Conservation (phyloP, 2,329 filamentous ascomycete species). For the Cladophialophora exuberans region DNA sequence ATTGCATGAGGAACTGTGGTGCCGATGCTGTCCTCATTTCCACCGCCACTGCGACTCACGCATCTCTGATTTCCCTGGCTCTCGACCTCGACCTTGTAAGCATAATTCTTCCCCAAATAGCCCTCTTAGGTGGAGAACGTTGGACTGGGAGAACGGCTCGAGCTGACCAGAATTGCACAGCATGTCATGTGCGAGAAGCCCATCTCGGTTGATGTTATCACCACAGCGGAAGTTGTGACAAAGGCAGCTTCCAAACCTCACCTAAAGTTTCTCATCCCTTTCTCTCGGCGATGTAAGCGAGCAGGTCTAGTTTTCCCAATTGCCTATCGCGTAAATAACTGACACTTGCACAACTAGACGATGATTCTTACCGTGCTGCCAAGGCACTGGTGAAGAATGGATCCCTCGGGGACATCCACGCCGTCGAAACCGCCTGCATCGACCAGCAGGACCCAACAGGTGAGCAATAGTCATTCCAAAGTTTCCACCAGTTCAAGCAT, state of each 20-base stretch:
- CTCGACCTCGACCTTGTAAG: conserved; percentile 11
- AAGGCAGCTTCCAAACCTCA: conserved; percentile 11
- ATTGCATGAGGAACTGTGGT: conserved; percentile 37
- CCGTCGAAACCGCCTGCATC: conserved; percentile 16
- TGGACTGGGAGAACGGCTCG: too few species aligned
- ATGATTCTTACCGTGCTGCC: conserved; percentile 31
- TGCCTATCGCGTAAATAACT: not conserved
- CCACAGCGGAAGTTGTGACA: conserved; percentile 8
- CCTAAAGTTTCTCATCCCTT: conserved; percentile 16
- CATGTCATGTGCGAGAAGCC: conserved; percentile 23
- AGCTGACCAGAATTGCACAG: conserved; percentile 5
- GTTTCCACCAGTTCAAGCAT: not conserved
- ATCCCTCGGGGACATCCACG: conserved; percentile 29
- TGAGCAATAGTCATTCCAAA: not conserved
- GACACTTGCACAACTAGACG: conserved; percentile 26
- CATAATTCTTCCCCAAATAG: not conserved
- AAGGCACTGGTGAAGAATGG: conserved; percentile 27
- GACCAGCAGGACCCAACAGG: conserved; percentile 18
- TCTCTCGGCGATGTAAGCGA: conserved; percentile 31
- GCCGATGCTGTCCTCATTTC: conserved; percentile 38
- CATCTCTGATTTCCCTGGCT: conserved; percentile 31
- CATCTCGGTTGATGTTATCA: conserved; percentile 20
- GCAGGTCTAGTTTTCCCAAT: not conserved
- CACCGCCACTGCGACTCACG: conserved; percentile 38
- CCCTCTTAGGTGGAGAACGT: too few species aligned